Conservation (phyloP, 331 rosid species). For the Saraca asoca region DNA sequence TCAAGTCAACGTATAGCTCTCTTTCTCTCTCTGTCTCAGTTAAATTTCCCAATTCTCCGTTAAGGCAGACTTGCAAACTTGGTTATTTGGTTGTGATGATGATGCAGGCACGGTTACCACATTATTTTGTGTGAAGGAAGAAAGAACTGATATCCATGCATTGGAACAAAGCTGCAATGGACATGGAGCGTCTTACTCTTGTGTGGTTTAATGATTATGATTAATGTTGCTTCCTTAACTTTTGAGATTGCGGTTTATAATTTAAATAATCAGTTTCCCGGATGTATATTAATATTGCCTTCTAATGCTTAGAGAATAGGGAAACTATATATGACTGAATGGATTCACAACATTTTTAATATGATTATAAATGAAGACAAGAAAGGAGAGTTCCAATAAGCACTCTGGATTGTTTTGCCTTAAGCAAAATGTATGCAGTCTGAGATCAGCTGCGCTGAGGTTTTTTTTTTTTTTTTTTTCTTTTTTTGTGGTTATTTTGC, state of each 20-base stretch:
- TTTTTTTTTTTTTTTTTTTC: too few species aligned
- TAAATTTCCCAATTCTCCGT: not conserved
- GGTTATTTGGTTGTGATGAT: constrained; percentile 1
- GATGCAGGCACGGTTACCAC: constrained; percentile 61
- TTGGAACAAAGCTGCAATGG: constrained; percentile 30
- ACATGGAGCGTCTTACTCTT: constrained; percentile 28
- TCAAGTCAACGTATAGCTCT: constrained; percentile 75
- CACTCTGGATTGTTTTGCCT: too few species aligned
- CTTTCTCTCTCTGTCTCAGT: not conserved
- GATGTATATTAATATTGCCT: constrained; percentile 30
- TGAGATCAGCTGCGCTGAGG: too few species aligned
- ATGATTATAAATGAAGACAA: not conserved
- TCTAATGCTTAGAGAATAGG: not conserved
- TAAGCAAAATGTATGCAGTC: too few species aligned
- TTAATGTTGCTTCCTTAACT: constrained; percentile 33
- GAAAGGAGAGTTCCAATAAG: not conserved
- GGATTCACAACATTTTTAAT: constrained; percentile 12
- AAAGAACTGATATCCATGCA: constrained; percentile 41
- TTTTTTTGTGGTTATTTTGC: too few species aligned
- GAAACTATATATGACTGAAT: constrained; percentile 27
- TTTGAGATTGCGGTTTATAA: constrained; percentile 29
- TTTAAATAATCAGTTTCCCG: constrained; percentile 30
- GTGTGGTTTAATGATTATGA: constrained; percentile 22
- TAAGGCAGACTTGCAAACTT: not conserved
- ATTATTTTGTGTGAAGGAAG: constrained; percentile 56